Conservation (phyloP, 192 early-diverging fungal genomes). For the Entomortierella beljakovae region DNA sequence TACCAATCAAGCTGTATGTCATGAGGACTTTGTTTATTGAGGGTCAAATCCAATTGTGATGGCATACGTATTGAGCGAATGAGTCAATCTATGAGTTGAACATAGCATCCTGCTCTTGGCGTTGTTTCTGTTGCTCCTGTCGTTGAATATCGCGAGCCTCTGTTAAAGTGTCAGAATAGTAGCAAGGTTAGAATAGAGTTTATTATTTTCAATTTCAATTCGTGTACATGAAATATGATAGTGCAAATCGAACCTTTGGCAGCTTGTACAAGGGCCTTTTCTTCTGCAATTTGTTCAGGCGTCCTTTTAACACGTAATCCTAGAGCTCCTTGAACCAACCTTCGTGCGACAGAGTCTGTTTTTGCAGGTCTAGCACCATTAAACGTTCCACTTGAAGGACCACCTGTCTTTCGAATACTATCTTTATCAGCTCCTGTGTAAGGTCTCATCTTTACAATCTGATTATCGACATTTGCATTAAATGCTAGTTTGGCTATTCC, state of each 20-base stretch:
- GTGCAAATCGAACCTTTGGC: conserved; percentile 54
- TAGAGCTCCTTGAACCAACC: conserved; percentile 80
- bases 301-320: conserved; percentile 66
- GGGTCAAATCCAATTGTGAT: too few relatives aligned
- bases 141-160: conserved; percentile 44
- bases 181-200: not conserved
- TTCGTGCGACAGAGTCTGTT: conserved; percentile 79
- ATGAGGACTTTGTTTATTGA: not conserved
- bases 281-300: conserved; percentile 61
- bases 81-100: conserved; percentile 47
- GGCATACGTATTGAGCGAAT: too few relatives aligned
- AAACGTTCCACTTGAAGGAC: conserved; percentile 41
- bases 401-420: conserved; percentile 26
- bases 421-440: conserved; percentile 66
- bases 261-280: conserved; percentile 54
- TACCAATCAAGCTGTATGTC: too few relatives aligned
- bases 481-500: conserved; percentile 60
- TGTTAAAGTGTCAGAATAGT: not conserved
- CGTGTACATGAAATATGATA: not conserved
- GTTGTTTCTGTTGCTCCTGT: conserved; percentile 30
- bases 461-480: conserved; percentile 62
- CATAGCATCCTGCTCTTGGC: conserved; percentile 33
- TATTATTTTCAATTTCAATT: not conserved
- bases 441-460: conserved; percentile 68
- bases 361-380: conserved; percentile 58